Evolutionary conservation across 176 grass and related monocot genomes (phyloP).

Genomic region (Saccharum spontaneum): DNA sequence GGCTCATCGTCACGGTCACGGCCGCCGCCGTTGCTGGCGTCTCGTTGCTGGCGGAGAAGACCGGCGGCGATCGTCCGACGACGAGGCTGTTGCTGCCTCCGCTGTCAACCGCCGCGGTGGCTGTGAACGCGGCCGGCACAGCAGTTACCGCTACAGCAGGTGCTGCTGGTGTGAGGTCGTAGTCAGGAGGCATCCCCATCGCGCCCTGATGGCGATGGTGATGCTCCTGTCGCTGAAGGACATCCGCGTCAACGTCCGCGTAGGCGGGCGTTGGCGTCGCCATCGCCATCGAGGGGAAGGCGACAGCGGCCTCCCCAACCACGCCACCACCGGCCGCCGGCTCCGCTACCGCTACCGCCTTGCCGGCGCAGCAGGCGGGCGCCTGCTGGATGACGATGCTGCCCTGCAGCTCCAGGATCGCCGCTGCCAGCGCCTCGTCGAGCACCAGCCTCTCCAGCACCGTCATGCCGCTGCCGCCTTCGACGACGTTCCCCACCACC

Average conservation of each 20-base stretch:
- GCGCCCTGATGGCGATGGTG: constrained; percentile 41
- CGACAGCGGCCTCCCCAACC: constrained; percentile 7
- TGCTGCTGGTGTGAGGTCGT: constrained; percentile 46
- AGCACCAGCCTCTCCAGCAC: constrained; percentile 53
- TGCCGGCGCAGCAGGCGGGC: neutral
- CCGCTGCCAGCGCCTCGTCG: constrained; percentile 58
- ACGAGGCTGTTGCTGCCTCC: neutral
- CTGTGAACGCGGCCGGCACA: neutral
- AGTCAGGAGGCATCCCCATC: constrained; percentile 44
- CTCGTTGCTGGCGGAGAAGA: constrained; percentile 22
- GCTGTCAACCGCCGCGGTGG: neutral
- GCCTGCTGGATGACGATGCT: constrained; percentile 5
- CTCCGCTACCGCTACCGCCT: neutral
- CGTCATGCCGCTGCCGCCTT: constrained; percentile 30
- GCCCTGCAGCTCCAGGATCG: constrained; percentile 58
- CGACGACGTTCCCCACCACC: constrained; percentile 8
- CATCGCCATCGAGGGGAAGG: constrained; percentile 20
- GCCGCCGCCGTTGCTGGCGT: neutral
- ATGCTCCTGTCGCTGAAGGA: constrained; percentile 58
- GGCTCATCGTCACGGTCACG: constrained; percentile 8
- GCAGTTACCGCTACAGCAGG: constrained; percentile 17
- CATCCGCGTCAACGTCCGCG: constrained; percentile 40
- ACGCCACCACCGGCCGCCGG: neutral
- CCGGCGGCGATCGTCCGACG: neutral
- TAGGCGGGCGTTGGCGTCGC: constrained; percentile 30